Evolutionary conservation across 2,329 filamentous ascomycete species (phyloP).

Genomic region (Diaporthe citrichinensis): DNA sequence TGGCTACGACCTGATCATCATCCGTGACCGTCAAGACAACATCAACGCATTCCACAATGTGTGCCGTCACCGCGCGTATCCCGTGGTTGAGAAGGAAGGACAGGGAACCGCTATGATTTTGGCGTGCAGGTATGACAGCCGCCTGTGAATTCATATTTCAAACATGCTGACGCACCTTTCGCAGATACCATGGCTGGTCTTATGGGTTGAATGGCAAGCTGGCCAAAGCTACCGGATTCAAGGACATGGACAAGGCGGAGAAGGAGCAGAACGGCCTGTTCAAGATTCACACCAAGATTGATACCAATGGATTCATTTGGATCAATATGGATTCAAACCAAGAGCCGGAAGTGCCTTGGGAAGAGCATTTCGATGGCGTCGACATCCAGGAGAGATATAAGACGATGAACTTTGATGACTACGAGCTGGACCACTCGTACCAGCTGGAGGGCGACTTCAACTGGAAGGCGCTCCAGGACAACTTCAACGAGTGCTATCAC

Average conservation of each 20-base stretch:
- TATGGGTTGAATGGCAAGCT: slow-evolving; percentile 58
- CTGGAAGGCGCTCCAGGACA: slow-evolving; percentile 59
- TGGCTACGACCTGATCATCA: slow-evolving; percentile 55
- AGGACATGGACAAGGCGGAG: slow-evolving; percentile 54
- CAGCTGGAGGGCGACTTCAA: slow-evolving; percentile 53
- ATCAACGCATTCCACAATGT: slow-evolving; percentile 60
- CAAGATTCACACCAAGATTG: slow-evolving; percentile 60
- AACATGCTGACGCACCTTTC: neutral
- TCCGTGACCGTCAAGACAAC: slow-evolving; percentile 51
- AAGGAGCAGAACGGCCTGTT: slow-evolving; percentile 61
- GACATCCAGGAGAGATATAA: slow-evolving; percentile 45
- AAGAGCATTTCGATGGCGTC: slow-evolving; percentile 55
- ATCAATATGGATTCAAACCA: slow-evolving; percentile 59
- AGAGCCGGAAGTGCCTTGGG: slow-evolving; percentile 57
- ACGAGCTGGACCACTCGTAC: slow-evolving; percentile 49
- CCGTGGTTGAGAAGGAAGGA: slow-evolving; percentile 55
- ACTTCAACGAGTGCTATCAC: slow-evolving; percentile 65
- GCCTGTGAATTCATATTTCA: neutral
- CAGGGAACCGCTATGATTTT: slow-evolving; percentile 55
- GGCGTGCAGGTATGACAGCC: slow-evolving; percentile 59
- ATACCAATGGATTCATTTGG: slow-evolving; percentile 63
- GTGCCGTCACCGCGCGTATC: slow-evolving; percentile 59
- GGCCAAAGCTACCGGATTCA: slow-evolving; percentile 58
- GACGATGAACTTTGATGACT: slow-evolving; percentile 47
- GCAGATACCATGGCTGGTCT: slow-evolving; percentile 51